Evolutionary conservation across 441 rosid genomes (phyloP), one percentile per base, ranked within the genome.

Genomic region (Arabidopsis lyrata): DNA sequence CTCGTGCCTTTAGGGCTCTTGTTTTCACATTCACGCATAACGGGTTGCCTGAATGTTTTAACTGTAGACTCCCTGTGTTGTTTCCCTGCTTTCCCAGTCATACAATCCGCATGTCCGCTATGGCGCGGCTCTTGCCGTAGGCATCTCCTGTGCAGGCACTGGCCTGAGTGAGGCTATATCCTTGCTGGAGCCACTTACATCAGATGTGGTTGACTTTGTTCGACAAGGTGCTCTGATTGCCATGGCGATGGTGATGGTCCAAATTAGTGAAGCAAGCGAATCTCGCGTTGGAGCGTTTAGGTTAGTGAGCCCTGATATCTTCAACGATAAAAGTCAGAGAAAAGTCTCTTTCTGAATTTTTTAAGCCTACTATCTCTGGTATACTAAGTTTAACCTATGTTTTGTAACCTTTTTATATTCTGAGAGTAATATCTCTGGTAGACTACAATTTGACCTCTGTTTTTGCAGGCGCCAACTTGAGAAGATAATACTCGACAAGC

Each of bases 221-320:
- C 93, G 97, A 59, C 97, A 94, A 88, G 99, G 97, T 83, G 99
- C 99, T 29, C 88, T 89, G 56, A 90, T 94, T 76, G 93, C 99
- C 44, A 90, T 92, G 99, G 99, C 97, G 36, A 94, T 94, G 99
- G 97, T 94, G 74, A 87, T 94, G 97, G 84, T 87, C 68, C 99
- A 92, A 82, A 83, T 83, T 54, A 94, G 88, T 62, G 97, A 90
- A 86, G 97, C 99, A 36, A 87, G 90, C 55, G 97, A 94, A 81
- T 87, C 97, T 73, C 95, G 95, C 60, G 95, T 92, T 77, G 97
- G 97, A 73, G 79, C 93, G 59, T 94, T 94, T 84, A 87, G 97
- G 98, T 94, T 58, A 66, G 62, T 58, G 98, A 68, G 24, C 48
- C 20, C 8, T 39, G 16, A 14, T 61, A 71, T 20, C 24, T 48